Conservation (phyloP, 352 stramenopile genomes). For the Phytophthora hibernalis region DNA sequence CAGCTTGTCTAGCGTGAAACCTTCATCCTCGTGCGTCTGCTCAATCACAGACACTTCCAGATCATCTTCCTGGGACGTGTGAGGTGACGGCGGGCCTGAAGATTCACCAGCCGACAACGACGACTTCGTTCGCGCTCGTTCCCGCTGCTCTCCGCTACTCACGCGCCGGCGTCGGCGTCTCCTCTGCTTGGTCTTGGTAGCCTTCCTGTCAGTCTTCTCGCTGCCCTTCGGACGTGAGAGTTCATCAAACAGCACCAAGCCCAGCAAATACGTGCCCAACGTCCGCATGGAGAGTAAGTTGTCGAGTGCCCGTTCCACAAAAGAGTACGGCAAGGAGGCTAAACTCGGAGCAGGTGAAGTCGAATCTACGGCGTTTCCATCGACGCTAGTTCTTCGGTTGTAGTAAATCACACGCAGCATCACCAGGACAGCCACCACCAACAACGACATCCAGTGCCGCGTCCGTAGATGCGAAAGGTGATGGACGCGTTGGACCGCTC, state of each 20-base stretch:
- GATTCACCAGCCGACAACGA: constrained; percentile 31
- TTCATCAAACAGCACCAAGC: constrained; percentile 66
- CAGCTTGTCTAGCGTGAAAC: constrained; percentile 60
- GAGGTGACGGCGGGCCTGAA: constrained; percentile 32
- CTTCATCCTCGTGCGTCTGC: constrained; percentile 41
- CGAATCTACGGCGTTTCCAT: constrained; percentile 22
- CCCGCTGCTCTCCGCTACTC: constrained; percentile 17
- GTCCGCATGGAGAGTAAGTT: constrained; percentile 60
- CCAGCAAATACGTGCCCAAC: constrained; percentile 55
- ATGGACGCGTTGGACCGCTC: constrained; percentile 8
- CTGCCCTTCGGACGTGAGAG: constrained; percentile 29
- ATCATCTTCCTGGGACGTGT: constrained; percentile 56
- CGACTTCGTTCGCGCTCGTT: constrained; percentile 35
- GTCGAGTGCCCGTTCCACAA: constrained; percentile 50
- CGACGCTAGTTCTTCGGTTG: constrained; percentile 32
- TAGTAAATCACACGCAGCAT: constrained; percentile 48
- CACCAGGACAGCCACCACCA: constrained; percentile 41
- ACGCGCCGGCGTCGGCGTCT: constrained; percentile 27
- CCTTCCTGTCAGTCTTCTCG: constrained; percentile 22
- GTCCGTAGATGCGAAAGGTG: constrained; percentile 54
- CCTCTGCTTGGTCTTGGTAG: constrained; percentile 6
- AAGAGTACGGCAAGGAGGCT: constrained; percentile 24
- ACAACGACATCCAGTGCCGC: constrained; percentile 61
- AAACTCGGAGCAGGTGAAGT: constrained; percentile 9
- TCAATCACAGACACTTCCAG: constrained; percentile 66